Conservation (phyloP, 108 stramenopile species). For the Skeletonema grethae region DNA sequence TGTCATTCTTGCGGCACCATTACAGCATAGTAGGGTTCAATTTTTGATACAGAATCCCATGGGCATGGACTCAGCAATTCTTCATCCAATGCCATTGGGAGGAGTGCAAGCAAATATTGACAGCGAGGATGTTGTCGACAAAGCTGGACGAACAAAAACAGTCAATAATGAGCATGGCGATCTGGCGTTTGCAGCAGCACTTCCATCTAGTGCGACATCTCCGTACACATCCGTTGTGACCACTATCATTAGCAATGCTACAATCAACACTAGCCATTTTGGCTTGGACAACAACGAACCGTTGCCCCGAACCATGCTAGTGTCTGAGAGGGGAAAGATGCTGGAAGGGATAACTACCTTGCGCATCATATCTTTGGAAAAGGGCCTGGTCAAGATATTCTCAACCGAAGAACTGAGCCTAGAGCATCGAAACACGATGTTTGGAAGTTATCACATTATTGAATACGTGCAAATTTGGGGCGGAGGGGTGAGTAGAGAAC, state of each 20-base stretch:
- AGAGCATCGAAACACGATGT: conserved; percentile 41
- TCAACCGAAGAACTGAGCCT: conserved; percentile 39
- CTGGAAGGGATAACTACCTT: conserved; percentile 39
- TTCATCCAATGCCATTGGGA: conserved; percentile 72
- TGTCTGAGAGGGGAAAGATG: conserved; percentile 59
- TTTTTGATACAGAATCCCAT: conserved; percentile 70
- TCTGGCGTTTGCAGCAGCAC: conserved; percentile 22
- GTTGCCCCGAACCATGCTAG: conserved; percentile 53
- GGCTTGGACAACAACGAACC: conserved; percentile 23
- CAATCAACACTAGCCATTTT: conserved; percentile 57
- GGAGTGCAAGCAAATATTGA: conserved; percentile 49
- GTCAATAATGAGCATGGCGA: conserved; percentile 48
- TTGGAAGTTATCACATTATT: conserved; percentile 54
- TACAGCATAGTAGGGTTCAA: conserved; percentile 61
- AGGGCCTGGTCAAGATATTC: conserved; percentile 69
- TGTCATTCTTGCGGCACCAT: conserved; percentile 78
- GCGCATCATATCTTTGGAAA: conserved; percentile 48
- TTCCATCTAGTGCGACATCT: conserved; percentile 54
- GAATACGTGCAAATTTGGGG: conserved; percentile 54
- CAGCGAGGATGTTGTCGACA: not conserved
- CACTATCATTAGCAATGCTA: conserved; percentile 66
- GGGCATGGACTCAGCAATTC: conserved; percentile 51
- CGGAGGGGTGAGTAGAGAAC: conserved; percentile 49
- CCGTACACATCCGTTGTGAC: conserved; percentile 79
- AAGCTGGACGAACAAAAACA: not conserved